Percentiles rank a stretch among this genome's conserved stretches.
phyloP scores from a whole-genome alignment of 2,329 filamentous ascomycete species.

The Sporothrix sp. region DNA sequence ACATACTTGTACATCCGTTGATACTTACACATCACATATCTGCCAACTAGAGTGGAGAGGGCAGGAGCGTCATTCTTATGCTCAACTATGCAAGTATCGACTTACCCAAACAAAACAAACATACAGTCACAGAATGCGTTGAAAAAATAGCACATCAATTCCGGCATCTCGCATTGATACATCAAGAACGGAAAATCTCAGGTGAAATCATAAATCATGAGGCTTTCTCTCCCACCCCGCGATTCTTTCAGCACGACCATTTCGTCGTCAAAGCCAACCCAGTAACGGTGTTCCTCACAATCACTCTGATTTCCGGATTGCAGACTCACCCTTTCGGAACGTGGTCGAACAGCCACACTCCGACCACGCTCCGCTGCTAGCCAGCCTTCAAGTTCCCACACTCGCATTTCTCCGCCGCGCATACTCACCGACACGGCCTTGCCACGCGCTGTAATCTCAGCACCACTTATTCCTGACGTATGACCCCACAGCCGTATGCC shows the following conservation, averaged over 20 bases:
- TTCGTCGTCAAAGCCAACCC: slow-evolving; percentile 85
- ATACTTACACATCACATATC: too few relatives aligned
- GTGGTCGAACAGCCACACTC: slow-evolving; percentile 43
- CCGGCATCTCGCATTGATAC: too few relatives aligned
- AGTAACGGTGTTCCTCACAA: slow-evolving; percentile 44
- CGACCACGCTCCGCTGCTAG: slow-evolving; percentile 25
- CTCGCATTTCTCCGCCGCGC: slow-evolving; percentile 66
- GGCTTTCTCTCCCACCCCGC: slow-evolving; percentile 54
- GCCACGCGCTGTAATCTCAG: slow-evolving; percentile 72
- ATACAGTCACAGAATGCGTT: too few relatives aligned
- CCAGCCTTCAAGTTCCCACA: slow-evolving; percentile 77
- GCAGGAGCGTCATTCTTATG: too few relatives aligned
- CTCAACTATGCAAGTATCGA: not conserved
- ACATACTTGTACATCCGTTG: not conserved
- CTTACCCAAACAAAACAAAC: not conserved
- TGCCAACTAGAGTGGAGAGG: too few relatives aligned
- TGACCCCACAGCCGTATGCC: slow-evolving; percentile 81
- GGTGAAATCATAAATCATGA: slow-evolving; percentile 84
- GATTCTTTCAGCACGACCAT: slow-evolving; percentile 75
- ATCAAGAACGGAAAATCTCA: too few relatives aligned
- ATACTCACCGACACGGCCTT: slow-evolving; percentile 85
- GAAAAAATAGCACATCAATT: too few relatives aligned
- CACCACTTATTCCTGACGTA: slow-evolving; percentile 78
- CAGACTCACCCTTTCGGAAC: too few relatives aligned
- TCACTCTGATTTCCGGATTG: too few relatives aligned